Percentiles rank a stretch among this genome's conserved stretches.
These are phyloP conservation scores for Chenopodium quinoa DNA, from an alignment of 148 eudicot genomes.

Conservation along the genomic window DNA sequence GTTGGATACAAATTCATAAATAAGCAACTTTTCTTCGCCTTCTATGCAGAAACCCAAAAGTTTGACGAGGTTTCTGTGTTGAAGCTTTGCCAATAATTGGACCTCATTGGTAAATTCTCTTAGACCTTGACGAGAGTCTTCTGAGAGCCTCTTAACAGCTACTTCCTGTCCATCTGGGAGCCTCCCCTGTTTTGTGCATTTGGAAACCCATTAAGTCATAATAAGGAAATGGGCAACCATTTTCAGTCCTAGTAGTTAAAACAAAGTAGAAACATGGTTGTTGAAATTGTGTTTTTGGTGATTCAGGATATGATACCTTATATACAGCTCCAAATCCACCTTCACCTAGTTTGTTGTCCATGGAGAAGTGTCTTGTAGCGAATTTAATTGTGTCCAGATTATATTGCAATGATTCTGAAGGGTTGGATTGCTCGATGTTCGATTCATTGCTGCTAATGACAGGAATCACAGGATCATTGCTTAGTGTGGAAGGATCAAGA, in stretches of 20 bases:
- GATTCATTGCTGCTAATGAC: neutral
- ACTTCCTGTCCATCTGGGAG: conserved; percentile 20
- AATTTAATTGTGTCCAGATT: conserved; percentile 10
- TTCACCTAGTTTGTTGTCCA: conserved; percentile 19
- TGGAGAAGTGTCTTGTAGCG: conserved; percentile 20
- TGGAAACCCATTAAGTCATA: neutral
- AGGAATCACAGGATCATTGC: neutral
- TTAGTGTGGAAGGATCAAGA: neutral
- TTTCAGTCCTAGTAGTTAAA: neutral
- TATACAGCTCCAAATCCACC: conserved; percentile 34
- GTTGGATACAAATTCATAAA: conserved; percentile 31
- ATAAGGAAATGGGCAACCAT: neutral
- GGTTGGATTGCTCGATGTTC: neutral
- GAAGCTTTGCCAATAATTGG: conserved; percentile 33
- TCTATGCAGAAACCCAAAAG: conserved; percentile 33
- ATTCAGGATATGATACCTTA: conserved; percentile 9
- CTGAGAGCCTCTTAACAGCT: conserved; percentile 38
- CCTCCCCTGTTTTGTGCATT: conserved; percentile 14
- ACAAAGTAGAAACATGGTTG: too few species aligned
- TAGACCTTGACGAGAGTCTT: conserved; percentile 25
- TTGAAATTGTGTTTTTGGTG: neutral
- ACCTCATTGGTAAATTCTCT: conserved; percentile 30
- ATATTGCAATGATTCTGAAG: neutral
- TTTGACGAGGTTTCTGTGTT: conserved; percentile 33
- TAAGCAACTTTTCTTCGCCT: conserved; percentile 30